Conservation (phyloP, 306 rosid genomes). For the Crataegus laevigata region DNA sequence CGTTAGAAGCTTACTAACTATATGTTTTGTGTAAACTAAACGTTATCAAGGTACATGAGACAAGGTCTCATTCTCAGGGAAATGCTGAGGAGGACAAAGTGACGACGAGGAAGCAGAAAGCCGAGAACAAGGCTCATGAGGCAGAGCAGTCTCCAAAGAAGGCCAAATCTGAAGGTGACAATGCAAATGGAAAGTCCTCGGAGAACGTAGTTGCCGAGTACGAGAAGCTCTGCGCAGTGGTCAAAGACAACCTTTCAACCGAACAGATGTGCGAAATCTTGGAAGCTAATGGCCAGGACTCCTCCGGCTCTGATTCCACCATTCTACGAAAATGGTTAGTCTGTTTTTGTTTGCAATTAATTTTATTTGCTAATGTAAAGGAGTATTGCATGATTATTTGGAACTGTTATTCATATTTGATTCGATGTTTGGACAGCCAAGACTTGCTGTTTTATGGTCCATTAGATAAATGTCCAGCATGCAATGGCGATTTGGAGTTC, state of each 20-base stretch:
- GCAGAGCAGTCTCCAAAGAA: conserved; percentile 58
- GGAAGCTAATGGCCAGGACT: conserved; percentile 51
- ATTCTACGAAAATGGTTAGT: conserved; percentile 49
- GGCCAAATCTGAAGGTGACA: conserved; percentile 46
- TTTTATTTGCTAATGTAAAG: neutral
- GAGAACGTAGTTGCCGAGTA: conserved; percentile 31
- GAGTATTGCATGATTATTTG: neutral
- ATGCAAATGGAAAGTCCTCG: conserved; percentile 34
- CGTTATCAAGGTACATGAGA: conserved; percentile 63
- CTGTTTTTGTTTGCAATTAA: neutral
- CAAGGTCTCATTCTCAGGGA: conserved; percentile 52
- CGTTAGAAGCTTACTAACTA: neutral
- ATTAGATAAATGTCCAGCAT: conserved; percentile 56
- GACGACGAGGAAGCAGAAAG: conserved; percentile 81
- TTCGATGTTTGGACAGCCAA: conserved; percentile 43
- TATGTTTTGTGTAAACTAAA: neutral
- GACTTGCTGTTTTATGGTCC: conserved; percentile 70
- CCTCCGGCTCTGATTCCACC: conserved; percentile 43
- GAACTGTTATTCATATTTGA: too few relatives aligned
- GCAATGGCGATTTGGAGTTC: conserved; percentile 65
- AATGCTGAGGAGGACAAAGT: conserved; percentile 57
- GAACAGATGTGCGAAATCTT: conserved; percentile 56
- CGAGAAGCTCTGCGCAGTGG: conserved; percentile 44
- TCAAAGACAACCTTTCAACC: conserved; percentile 43
- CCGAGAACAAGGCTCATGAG: conserved; percentile 58